Evolutionary conservation across 495 filamentous ascomycete species (phyloP).

Genomic region (Xylaria sp.): DNA sequence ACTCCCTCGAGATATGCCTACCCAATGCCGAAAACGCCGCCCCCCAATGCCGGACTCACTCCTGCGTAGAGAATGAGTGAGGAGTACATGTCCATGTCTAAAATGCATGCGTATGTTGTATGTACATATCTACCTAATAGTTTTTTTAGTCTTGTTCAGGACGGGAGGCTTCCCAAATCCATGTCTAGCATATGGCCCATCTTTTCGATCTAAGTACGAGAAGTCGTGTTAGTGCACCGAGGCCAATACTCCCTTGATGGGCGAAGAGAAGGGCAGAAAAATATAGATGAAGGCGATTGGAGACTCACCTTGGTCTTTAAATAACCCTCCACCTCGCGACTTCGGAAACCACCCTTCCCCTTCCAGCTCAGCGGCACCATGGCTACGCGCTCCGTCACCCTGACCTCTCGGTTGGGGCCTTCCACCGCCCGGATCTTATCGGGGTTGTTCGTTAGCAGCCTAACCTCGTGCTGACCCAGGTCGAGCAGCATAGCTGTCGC

Average conservation of each 20-base stretch:
- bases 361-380: constrained; percentile 98
- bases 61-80: constrained; percentile 3
- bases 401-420: constrained; percentile 83
- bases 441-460: constrained; percentile 95
- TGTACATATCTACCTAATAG: constrained; percentile 7
- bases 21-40: constrained; percentile 10
- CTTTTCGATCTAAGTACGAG: constrained; percentile 65
- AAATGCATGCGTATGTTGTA: constrained; percentile 7
- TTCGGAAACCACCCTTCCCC: constrained; percentile 80
- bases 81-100: constrained; percentile 2
- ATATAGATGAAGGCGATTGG: not conserved
- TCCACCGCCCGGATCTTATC: constrained; percentile 96
- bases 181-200: constrained; percentile 71
- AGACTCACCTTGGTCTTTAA: constrained; percentile 84
- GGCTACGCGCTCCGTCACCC: constrained; percentile 86
- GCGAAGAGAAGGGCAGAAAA: not conserved
- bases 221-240: constrained; percentile 2
- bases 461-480: constrained; percentile 77
- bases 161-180: constrained; percentile 28
- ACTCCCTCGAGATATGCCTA: constrained; percentile 1
- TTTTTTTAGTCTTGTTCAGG: not conserved
- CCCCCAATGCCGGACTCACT: constrained; percentile 2
- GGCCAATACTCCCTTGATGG: not conserved
- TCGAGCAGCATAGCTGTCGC: constrained; percentile 94
- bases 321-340: constrained; percentile 91